Evolutionary conservation across 768 basidiomycete genomes (phyloP), one percentile per base, ranked within the genome.

Genomic region (Lactarius sanguifluus): DNA sequence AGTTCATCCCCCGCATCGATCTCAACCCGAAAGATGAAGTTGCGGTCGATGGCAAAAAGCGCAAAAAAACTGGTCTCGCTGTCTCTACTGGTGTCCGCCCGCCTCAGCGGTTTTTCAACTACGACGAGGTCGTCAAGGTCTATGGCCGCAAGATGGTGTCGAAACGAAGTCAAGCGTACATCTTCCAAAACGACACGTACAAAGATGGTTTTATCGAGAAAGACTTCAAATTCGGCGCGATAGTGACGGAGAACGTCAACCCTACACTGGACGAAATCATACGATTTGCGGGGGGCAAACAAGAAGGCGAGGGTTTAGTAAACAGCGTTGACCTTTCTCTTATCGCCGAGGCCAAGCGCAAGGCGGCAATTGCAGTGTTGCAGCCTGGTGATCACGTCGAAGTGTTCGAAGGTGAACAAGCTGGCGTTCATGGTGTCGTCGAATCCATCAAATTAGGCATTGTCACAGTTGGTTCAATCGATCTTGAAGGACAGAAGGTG

Each of bases 381-480:
- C 94, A 97, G 74, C 97, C 97, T 0, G 97, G 97, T 57, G 97
- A 99, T 78, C 92, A 94, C 70, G 87, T 99, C 56, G 97, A 99
- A 75, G 94, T 98, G 16, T 95, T 95, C 72, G 95, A 98, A 75
- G 97, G 97, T 50, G 95, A 98, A 77, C 95, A 98, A 75, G 83
- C 91, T 8, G 97, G 97, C 67, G 85, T 97, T 10, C 88, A 94
- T 68, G 97, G 97, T 77, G 85, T 91, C 15, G 93, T 99, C 32
- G 92, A 96, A 67, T 89, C 93, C 63, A 92, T 98, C 69, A 82
- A 84, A 36, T 86, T 89, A 69, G 95, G 98, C 66, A 85, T 94
- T 12, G 92, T 98, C 40, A 87, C 89, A 2, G 79, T 86, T 32
- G 89, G 90, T 7, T 57, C 62, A 5, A 78, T 91, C 36, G 96